phyloP scores from a whole-genome alignment of 305 asterid genomes.

The Fraxinus velutina region DNA sequence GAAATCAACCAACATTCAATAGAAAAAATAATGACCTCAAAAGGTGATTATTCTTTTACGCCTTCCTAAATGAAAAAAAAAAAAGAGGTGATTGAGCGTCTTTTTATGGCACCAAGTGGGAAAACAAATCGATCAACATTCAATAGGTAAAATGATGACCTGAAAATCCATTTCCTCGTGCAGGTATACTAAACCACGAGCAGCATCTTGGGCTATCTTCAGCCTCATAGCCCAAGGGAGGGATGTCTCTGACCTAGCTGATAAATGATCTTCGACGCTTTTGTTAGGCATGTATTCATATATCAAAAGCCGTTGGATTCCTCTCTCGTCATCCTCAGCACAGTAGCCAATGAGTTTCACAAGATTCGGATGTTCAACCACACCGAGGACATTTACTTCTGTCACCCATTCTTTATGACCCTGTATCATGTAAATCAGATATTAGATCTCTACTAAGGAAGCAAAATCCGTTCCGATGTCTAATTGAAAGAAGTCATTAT shows the following conservation, averaged over 20 bases:
- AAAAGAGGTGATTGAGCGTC: not conserved
- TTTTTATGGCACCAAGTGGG: not conserved
- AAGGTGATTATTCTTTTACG: slow-evolving; percentile 19
- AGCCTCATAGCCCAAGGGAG: slow-evolving; percentile 87
- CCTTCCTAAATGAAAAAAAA: slow-evolving; percentile 18
- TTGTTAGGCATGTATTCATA: slow-evolving; percentile 89
- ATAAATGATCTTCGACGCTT: slow-evolving; percentile 87
- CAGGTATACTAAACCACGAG: slow-evolving; percentile 77
- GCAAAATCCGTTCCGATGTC: not conserved
- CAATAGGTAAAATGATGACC: slow-evolving; percentile 35
- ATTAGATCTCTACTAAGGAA: not conserved
- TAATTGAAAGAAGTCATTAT: not conserved
- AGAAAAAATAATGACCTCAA: slow-evolving; percentile 53
- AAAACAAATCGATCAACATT: not conserved
- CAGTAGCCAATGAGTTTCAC: slow-evolving; percentile 91
- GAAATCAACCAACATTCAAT: not conserved
- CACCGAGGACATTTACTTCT: slow-evolving; percentile 90
- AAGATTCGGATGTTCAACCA: slow-evolving; percentile 86
- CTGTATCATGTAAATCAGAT: slow-evolving; percentile 34
- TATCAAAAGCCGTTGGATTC: slow-evolving; percentile 86
- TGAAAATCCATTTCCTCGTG: slow-evolving; percentile 97
- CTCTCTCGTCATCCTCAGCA: slow-evolving; percentile 97
- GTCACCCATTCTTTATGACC: slow-evolving; percentile 99
- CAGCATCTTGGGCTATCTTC: slow-evolving; percentile 85
- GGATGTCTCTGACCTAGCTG: slow-evolving; percentile 51